These are phyloP conservation scores for Inga leiocalycina DNA, from an alignment of 306 rosid species.

Conservation along the genomic window DNA sequence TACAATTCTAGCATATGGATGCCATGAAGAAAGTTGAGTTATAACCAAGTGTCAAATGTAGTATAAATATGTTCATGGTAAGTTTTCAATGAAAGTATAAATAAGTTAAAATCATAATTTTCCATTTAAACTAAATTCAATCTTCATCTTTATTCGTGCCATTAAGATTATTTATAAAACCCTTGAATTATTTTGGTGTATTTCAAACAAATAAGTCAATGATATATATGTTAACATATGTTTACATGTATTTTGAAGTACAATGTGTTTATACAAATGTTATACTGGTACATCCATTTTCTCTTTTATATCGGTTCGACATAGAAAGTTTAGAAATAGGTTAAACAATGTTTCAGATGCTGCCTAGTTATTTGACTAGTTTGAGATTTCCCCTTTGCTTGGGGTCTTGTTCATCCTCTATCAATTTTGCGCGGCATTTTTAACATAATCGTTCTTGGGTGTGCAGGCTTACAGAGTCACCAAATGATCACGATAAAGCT, in stretches of 20 bases:
- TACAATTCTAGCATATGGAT: background rate
- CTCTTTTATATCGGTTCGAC: background rate
- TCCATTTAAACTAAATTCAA: background rate
- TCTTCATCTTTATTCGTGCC: background rate
- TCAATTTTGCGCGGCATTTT: background rate
- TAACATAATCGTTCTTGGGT: constrained; percentile 15
- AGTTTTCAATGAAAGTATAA: background rate
- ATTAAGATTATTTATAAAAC: background rate
- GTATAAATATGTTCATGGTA: background rate
- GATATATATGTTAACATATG: background rate
- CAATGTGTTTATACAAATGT: background rate
- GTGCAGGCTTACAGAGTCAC: constrained; percentile 49
- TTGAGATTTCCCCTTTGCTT: background rate
- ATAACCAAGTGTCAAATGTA: background rate
- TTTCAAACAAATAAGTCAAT: background rate
- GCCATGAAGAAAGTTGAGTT: background rate
- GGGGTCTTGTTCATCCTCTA: background rate
- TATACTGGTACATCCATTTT: background rate
- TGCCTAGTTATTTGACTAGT: background rate
- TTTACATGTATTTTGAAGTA: background rate
- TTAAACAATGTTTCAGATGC: background rate
- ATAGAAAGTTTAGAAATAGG: background rate
- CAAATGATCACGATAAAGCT: constrained; percentile 24
- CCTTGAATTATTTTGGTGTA: background rate
- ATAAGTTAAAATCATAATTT: background rate